These are phyloP conservation scores for Liquidambar formosana DNA, from an alignment of 164 flowering plant species.

Conservation along the genomic window DNA sequence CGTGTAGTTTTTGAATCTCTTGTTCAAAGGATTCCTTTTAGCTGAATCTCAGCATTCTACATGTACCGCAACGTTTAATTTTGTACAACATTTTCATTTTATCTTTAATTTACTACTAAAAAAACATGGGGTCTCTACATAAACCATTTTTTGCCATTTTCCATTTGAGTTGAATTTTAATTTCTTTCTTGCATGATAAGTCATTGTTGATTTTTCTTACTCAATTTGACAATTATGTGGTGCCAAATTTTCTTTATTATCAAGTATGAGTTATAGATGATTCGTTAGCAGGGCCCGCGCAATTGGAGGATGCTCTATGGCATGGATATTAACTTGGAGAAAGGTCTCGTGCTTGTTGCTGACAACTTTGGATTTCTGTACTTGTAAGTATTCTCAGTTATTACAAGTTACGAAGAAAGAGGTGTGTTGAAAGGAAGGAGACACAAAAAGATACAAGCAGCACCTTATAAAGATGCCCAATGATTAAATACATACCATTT, in stretches of 20 bases:
- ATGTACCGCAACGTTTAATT: background rate
- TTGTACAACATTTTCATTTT: background rate
- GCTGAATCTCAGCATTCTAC: background rate
- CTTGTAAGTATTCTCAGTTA: slow-evolving; percentile 46
- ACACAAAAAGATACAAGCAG: too few relatives aligned
- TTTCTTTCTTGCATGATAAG: background rate
- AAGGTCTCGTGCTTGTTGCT: slow-evolving; percentile 73
- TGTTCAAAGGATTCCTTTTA: background rate
- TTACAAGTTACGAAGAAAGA: background rate
- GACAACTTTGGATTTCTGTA: slow-evolving; percentile 85
- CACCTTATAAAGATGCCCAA: too few relatives aligned
- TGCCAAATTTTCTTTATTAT: background rate
- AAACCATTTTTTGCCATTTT: too few relatives aligned
- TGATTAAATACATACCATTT: too few relatives aligned
- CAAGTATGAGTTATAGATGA: slow-evolving; percentile 3
- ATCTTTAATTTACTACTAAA: background rate
- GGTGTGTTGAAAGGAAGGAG: too few relatives aligned
- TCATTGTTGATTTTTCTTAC: background rate
- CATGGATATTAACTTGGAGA: slow-evolving; percentile 77
- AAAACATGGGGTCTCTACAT: too few relatives aligned
- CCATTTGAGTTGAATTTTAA: too few relatives aligned
- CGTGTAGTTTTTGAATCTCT: background rate
- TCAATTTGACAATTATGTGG: too few relatives aligned
- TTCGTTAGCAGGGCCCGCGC: slow-evolving; percentile 58
- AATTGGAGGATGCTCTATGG: slow-evolving; percentile 97